Base-by-base conservation (phyloP, 805 yeast species). In the Monosporozyma servazzii region DNA sequence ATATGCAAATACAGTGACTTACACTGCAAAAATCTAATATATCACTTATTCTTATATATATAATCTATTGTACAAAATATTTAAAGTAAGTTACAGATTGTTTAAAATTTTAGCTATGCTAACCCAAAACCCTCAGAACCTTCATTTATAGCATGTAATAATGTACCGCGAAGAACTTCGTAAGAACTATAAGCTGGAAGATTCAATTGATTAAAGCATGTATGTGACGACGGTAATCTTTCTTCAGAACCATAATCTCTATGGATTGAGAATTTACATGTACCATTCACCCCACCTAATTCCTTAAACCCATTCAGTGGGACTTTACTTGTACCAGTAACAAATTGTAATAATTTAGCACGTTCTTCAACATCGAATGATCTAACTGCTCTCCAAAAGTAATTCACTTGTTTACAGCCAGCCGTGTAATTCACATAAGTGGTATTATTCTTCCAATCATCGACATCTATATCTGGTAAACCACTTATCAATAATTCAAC, bases 351-450 rank as follows among this genome's bases (percentile, higher is more conserved):
- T 56, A 93, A 71, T 64, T 89, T 90, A 8, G 99, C 99, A 47
- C 96, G 76, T 64, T 93, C 97, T 65, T 93, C 99, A 17, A 78
- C 79, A 61, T 88, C 96, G 70, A 93, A 93, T 0, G 97, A 87
- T 60, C 88, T 80, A 13, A 93, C 96, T 1, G 97, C 96, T 64
- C 97, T 76, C 99, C 99, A 93, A 71, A 93, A 93, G 87, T 97
- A 91, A 63, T 85, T 89, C 51, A 93, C 83, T 64, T 90, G 97
- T 30, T 87, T 81, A 2, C 95, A 86, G 1, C 86, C 76, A 0
- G 90, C 76, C 0, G 88, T 78, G 66, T 91, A 93, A 64, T 89
- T 91, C 47, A 79, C 84, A 68, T 93, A 85, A 1, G 72, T 75
- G 1, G 96, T 80, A 64, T 93, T 86, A 61, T 81, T 83, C 57